These are phyloP conservation scores for Pezicula carpinea DNA, from an alignment of 2,329 filamentous ascomycete species.

Conservation along the genomic window DNA sequence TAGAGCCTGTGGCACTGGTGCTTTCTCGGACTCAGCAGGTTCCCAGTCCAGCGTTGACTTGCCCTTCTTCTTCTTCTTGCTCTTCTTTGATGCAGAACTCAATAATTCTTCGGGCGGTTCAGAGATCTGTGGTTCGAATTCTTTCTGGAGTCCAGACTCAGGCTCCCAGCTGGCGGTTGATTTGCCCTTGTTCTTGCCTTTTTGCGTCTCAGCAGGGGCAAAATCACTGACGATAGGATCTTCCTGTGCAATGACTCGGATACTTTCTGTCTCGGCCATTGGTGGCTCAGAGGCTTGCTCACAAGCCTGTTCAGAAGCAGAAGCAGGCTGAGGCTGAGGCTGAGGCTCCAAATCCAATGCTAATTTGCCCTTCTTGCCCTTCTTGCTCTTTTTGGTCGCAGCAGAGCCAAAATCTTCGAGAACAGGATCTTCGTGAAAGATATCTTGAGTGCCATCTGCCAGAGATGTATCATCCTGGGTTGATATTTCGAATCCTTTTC, in stretches of 20 bases:
- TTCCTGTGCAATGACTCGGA: not conserved
- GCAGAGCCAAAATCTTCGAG: not conserved
- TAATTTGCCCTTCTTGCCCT: conserved; percentile 31
- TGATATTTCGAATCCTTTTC: too few species aligned
- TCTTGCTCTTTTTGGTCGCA: conserved; percentile 24
- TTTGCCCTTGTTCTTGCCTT: conserved; percentile 7
- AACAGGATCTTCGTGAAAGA: too few species aligned
- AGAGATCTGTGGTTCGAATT: not conserved
- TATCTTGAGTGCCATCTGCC: too few species aligned
- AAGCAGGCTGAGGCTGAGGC: too few species aligned
- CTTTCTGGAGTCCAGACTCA: not conserved
- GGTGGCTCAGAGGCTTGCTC: not conserved
- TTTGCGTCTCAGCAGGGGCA: not conserved
- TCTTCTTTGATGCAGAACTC: conserved; percentile 23
- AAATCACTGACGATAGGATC: too few species aligned
- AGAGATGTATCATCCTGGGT: too few species aligned
- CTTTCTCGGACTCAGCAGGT: not conserved
- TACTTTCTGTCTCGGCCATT: not conserved
- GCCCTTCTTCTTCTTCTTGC: conserved; percentile 39
- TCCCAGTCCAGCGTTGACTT: conserved; percentile 30
- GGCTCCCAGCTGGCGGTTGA: conserved; percentile 8
- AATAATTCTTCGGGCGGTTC: conserved; percentile 6
- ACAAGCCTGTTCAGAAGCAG: too few species aligned
- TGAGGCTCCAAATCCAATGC: conserved; percentile 7
- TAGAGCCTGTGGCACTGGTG: not conserved